These are phyloP conservation scores for Phaeosphaeria sp. DNA, from an alignment of 2,329 filamentous ascomycete species.

Conservation along the genomic window DNA sequence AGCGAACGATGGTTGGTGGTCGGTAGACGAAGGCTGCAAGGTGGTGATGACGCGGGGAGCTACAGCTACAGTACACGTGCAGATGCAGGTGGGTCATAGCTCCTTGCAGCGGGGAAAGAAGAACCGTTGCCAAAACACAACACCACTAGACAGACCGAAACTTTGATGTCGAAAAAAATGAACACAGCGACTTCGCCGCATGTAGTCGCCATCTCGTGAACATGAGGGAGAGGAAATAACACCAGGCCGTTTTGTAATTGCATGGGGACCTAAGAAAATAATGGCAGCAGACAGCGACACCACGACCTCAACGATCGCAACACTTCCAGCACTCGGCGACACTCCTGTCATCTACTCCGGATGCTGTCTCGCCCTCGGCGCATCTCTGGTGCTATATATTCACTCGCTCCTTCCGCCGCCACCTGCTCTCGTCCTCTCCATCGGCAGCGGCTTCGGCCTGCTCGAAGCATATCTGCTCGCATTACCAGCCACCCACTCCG, in stretches of 20 bases:
- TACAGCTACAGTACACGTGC: no score
- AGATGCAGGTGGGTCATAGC: constrained; percentile 24
- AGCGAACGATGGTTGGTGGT: constrained; percentile 19
- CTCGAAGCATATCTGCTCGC: constrained; percentile 54
- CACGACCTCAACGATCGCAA: background rate
- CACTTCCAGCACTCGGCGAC: constrained; percentile 23
- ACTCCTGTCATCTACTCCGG: constrained; percentile 35
- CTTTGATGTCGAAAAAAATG: background rate
- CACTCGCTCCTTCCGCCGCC: constrained; percentile 28
- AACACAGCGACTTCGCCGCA: background rate
- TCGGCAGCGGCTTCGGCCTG: constrained; percentile 61
- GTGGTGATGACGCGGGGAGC: constrained; percentile 8
- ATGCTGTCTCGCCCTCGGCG: constrained; percentile 47
- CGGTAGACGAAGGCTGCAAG: constrained; percentile 16
- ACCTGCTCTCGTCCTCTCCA: constrained; percentile 46
- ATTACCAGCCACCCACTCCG: constrained; percentile 13
- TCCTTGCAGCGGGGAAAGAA: constrained; percentile 8
- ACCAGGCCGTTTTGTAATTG: no score
- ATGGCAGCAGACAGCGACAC: constrained; percentile 1
- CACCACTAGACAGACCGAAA: background rate
- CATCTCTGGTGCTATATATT: constrained; percentile 35
- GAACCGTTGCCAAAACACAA: background rate
- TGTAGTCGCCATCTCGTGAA: background rate
- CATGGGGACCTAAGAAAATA: background rate
- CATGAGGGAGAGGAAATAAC: no score